Percentiles rank a stretch among this genome's conserved stretches.
phyloP scores from a whole-genome alignment of 129 eudicot species.

The Gnaphalium uliginosum region DNA sequence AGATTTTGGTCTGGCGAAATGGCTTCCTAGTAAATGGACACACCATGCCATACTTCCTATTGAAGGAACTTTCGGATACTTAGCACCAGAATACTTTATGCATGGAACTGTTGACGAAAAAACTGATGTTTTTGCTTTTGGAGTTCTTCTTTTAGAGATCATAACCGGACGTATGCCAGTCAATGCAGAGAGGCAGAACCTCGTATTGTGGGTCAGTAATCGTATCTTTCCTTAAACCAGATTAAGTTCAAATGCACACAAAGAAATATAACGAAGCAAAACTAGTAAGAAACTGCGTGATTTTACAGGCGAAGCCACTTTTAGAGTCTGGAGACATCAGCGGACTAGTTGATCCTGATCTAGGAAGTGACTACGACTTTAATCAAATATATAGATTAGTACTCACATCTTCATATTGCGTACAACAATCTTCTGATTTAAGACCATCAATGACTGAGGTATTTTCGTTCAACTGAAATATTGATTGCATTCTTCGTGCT shows the following conservation, averaged over 20 bases:
- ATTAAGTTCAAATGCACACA: neutral
- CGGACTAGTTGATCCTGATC: slow-evolving; percentile 64
- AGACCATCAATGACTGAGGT: slow-evolving; percentile 94
- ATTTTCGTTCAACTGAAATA: neutral
- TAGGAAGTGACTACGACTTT: slow-evolving; percentile 56
- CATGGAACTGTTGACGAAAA: slow-evolving; percentile 92
- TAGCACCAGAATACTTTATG: slow-evolving; percentile 95
- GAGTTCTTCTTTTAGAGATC: slow-evolving; percentile 80
- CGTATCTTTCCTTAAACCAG: neutral
- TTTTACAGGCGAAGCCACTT: slow-evolving; percentile 64
- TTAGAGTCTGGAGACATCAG: slow-evolving; percentile 67
- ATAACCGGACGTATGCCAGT: slow-evolving; percentile 84
- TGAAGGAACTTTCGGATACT: slow-evolving; percentile 94
- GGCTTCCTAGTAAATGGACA: slow-evolving; percentile 87
- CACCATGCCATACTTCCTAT: slow-evolving; percentile 72
- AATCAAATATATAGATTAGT: slow-evolving; percentile 62
- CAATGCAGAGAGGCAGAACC: slow-evolving; percentile 60
- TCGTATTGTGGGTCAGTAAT: slow-evolving; percentile 73
- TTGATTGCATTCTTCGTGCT: neutral
- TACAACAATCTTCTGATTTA: slow-evolving; percentile 64
- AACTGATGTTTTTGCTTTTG: slow-evolving; percentile 85
- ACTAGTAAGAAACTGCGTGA: neutral
- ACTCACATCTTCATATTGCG: slow-evolving; percentile 80
- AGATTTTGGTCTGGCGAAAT: slow-evolving; percentile 93
- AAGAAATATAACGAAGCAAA: neutral